A percentile compares a stretch with the other conserved stretches of the same genome.
These are phyloP conservation scores for Chenopodium album DNA, from an alignment of 148 eudicot species.

Conservation along the genomic window DNA sequence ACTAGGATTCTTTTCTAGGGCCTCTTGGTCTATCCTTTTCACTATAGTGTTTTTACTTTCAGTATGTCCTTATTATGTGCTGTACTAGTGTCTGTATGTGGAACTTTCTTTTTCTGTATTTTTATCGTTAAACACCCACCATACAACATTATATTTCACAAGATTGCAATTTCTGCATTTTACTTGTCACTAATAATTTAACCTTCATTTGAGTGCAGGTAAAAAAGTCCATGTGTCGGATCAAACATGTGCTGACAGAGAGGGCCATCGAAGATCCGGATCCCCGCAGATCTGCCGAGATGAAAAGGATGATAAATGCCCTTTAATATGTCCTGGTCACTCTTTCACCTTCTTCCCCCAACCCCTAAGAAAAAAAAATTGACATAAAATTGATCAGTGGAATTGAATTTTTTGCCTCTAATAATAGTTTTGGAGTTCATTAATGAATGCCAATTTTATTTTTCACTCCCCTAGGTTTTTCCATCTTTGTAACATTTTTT, in stretches of 20 bases:
- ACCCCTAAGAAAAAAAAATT: not conserved
- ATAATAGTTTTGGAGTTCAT: not conserved
- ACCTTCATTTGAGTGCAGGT: slow-evolving; percentile 41
- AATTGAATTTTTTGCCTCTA: not conserved
- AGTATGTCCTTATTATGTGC: not conserved
- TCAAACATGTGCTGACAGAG: slow-evolving; percentile 86
- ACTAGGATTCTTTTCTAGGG: not conserved
- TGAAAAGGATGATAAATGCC: slow-evolving; percentile 83
- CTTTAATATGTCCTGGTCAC: slow-evolving; percentile 28
- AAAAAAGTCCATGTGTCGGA: slow-evolving; percentile 78
- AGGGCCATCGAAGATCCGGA: slow-evolving; percentile 87
- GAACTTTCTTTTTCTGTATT: not conserved
- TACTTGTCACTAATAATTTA: not conserved
- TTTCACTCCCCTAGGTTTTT: not conserved
- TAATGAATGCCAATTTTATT: not conserved
- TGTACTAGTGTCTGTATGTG: not conserved
- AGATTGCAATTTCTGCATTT: not conserved
- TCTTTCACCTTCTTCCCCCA: not conserved
- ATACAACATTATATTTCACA: not conserved
- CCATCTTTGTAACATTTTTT: not conserved
- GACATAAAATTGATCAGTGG: not conserved
- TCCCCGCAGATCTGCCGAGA: slow-evolving; percentile 75
- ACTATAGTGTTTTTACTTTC: not conserved
- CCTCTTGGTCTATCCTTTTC: not conserved
- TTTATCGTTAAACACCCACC: not conserved